Base-by-base conservation (phyloP, 2,329 filamentous ascomycete species). In the Paradendryphiella salina region DNA sequence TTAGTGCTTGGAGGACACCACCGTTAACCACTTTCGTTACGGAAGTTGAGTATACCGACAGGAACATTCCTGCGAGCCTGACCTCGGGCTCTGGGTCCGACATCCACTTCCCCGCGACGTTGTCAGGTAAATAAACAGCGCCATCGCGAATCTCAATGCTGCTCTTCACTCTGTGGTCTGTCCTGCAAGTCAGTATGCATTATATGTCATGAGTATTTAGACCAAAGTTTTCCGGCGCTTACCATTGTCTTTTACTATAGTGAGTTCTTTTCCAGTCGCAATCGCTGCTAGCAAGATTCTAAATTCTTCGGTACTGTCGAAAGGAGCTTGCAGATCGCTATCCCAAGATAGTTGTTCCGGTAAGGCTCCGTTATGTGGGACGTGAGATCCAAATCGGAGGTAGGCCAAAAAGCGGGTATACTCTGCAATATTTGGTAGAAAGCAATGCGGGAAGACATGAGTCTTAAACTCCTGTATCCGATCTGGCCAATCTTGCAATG, bases 61-160 rank as follows among this genome's bases (percentile, higher is more conserved):
- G 80, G 21, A 90, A 90, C 31, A 96, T 80, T 0, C 89, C 89
- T n/a, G 91, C 83, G 18, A 91, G 82, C 21, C 91, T 85, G 44
- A 93, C 85, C 56, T 67, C 66, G 5, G 72, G 65, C 8, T 72
- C 69, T 7, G 59, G 61, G 41, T 73, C 63, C 5, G 66, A 61
- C 35, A 78, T 62, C 52, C 78, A 72, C 3, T 52, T 49, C n/a
- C 65, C 67, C 14, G 77, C 72, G 1, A 72, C 58, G 11, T 55
- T 54, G 23, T 76, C 84, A 78, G 61, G 84, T 76, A 62, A 83
- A 83, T 34, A 78, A 78, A 73, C 83, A 79, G 56, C 49, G 37
- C 64, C 59, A 26, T 61, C 50, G 13, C 60, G 52, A 18, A 73
- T 51, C 14, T 66, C 55, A 13, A 75, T 62, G 3, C 33, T 54